Percentiles rank a stretch among this genome's conserved stretches.
These are phyloP conservation scores for Phytophthora pistaciae DNA, from an alignment of 352 stramenopile genomes.

Conservation along the genomic window DNA sequence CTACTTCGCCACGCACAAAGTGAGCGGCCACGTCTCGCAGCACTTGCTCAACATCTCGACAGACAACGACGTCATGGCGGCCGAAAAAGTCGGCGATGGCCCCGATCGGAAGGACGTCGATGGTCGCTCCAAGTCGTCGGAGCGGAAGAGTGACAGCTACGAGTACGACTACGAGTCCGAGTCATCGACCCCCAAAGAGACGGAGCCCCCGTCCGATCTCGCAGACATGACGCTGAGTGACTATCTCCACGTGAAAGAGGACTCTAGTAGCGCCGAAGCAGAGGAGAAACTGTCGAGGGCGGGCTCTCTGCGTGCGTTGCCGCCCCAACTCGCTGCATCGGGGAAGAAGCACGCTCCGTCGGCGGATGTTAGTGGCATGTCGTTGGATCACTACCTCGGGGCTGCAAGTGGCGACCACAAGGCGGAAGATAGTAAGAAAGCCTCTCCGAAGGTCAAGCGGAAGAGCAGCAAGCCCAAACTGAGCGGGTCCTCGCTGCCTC, in stretches of 20 bases:
- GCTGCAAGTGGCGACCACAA: conserved; percentile 19
- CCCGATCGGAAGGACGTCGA: neutral
- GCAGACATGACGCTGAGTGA: conserved; percentile 65
- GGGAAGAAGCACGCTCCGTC: conserved; percentile 26
- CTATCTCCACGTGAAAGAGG: conserved; percentile 61
- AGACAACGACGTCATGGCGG: conserved; percentile 62
- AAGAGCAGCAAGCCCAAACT: conserved; percentile 40
- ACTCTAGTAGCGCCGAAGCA: conserved; percentile 11
- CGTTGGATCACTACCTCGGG: conserved; percentile 69
- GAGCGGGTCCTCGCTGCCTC: conserved; percentile 6
- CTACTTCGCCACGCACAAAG: conserved; percentile 44
- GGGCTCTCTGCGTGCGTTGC: conserved; percentile 14
- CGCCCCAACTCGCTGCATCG: conserved; percentile 21
- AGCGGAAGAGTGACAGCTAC: conserved; percentile 42
- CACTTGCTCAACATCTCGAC: conserved; percentile 63
- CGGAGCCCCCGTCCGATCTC: conserved; percentile 24
- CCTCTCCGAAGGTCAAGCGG: conserved; percentile 46
- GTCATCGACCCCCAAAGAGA: conserved; percentile 20
- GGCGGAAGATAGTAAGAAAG: conserved; percentile 23
- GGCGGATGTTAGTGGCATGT: conserved; percentile 62
- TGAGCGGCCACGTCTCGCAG: conserved; percentile 50
- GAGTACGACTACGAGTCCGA: conserved; percentile 35
- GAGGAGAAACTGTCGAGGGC: conserved; percentile 26
- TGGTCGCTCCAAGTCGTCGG: neutral
- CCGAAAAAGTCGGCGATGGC: conserved; percentile 35